Evolutionary conservation across 257 asterid species (phyloP).

Genomic region (Ocimum tenuiflorum): DNA sequence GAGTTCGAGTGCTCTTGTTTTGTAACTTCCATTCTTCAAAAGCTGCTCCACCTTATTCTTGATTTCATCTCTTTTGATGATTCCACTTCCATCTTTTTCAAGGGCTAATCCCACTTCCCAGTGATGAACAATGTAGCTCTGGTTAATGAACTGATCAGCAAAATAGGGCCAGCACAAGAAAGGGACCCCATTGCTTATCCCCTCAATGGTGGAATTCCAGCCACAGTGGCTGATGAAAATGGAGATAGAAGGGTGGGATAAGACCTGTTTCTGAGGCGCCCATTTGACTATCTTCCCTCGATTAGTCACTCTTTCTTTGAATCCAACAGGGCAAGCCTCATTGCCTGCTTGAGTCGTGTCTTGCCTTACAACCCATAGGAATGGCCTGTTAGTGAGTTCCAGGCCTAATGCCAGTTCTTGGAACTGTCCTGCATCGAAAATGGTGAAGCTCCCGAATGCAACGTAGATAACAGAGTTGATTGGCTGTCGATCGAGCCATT

Average conservation of each 20-base stretch:
- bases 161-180: constrained; percentile 56
- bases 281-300: constrained; percentile 34
- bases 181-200: constrained; percentile 44
- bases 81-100: constrained; percentile 26
- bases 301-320: constrained; percentile 22
- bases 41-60: constrained; percentile 29
- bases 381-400: constrained; percentile 36
- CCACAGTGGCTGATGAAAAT: constrained; percentile 56
- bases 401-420: constrained; percentile 52
- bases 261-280: constrained; percentile 45
- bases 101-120: constrained; percentile 37
- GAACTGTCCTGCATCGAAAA: constrained; percentile 37
- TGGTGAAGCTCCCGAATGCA: constrained; percentile 52
- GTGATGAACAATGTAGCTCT: constrained; percentile 38
- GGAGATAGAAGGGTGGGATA: constrained; percentile 42
- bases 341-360: constrained; percentile 16
- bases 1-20: constrained; percentile 30
- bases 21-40: constrained; percentile 16
- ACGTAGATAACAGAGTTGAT: constrained; percentile 37
- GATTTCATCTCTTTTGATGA: constrained; percentile 21
- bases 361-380: constrained; percentile 49
- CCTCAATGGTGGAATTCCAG: constrained; percentile 47
- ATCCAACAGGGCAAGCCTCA: constrained; percentile 38
- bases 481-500: constrained; percentile 53
- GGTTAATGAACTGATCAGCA: constrained; percentile 41